These are phyloP conservation scores for Suhomyces anneliseae DNA, from an alignment of 1,139 yeast genomes.

Conservation along the genomic window DNA sequence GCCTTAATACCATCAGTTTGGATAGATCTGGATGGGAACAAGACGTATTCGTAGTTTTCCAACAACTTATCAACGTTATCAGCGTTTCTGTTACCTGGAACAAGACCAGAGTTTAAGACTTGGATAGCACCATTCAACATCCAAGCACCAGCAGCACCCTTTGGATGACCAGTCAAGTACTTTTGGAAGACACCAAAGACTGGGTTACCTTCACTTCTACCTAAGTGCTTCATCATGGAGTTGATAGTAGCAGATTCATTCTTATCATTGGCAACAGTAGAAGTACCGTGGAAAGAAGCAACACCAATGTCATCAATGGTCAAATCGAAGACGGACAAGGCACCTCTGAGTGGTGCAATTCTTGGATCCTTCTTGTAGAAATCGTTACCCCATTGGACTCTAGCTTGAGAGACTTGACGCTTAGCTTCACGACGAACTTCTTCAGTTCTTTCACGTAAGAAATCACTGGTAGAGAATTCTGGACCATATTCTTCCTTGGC, in stretches of 20 bases:
- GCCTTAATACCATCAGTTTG: constrained; percentile 98
- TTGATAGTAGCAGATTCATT: constrained; percentile 92
- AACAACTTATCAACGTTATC: constrained; percentile 87
- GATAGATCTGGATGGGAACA: constrained; percentile 91
- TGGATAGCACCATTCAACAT: constrained; percentile 98
- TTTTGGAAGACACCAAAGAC: constrained; percentile 98
- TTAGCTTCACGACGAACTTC: constrained; percentile 84
- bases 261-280: constrained; percentile 97
- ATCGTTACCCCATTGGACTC: constrained; percentile 93
- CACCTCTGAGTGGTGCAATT: constrained; percentile 96
- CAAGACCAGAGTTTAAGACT: constrained; percentile 86
- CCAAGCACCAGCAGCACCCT: constrained; percentile 99
- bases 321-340: constrained; percentile 89
- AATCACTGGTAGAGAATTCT: constrained; percentile 51
- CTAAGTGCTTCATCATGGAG: constrained; percentile 90
- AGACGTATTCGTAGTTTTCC: constrained; percentile 81
- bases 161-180: constrained; percentile 98
- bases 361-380: constrained; percentile 90
- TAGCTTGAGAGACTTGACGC: constrained; percentile 85
- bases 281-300: constrained; percentile 99
- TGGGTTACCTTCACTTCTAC: constrained; percentile 97
- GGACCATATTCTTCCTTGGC: constrained; percentile 69
- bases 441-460: constrained; percentile 80
- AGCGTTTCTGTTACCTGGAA: constrained; percentile 99
- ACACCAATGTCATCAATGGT: constrained; percentile 94